Conservation (phyloP, 164 flowering plant genomes). For the Tetracentron sinense region DNA sequence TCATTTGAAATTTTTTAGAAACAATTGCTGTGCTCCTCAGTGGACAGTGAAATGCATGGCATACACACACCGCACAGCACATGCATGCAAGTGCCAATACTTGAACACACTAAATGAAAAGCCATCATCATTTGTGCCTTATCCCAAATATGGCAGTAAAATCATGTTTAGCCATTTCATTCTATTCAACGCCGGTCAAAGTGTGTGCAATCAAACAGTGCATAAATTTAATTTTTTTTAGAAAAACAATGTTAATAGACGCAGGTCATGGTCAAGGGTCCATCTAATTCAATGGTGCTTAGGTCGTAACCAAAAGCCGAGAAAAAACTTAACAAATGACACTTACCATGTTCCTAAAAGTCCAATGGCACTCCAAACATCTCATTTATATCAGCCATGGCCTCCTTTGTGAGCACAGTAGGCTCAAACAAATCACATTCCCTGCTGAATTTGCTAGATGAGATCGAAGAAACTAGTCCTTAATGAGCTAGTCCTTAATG, state of each 20-base stretch:
- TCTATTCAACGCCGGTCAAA: neutral
- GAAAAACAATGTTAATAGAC: neutral
- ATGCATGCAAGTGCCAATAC: too few species aligned
- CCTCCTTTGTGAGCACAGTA: constrained; percentile 76
- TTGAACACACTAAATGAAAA: too few species aligned
- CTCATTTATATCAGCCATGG: constrained; percentile 85
- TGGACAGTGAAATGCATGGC: too few species aligned
- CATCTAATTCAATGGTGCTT: neutral
- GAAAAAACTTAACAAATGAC: neutral
- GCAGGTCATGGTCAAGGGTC: neutral
- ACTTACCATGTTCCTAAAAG: constrained; percentile 31
- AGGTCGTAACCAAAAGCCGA: neutral
- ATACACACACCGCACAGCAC: too few species aligned
- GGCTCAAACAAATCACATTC: constrained; percentile 70
- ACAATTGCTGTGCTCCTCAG: too few species aligned
- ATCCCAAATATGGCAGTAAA: too few species aligned
- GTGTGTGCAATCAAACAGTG: too few species aligned
- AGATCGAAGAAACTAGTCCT: constrained; percentile 18
- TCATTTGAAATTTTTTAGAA: too few species aligned
- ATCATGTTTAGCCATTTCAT: too few species aligned
- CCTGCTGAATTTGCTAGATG: constrained; percentile 23
- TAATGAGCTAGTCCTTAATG: too few species aligned
- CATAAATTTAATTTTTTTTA: neutral
- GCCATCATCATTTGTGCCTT: too few species aligned
- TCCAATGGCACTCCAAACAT: constrained; percentile 87